phyloP scores from a whole-genome alignment of 768 basidiomycete species.

The Paxillus ammoniavirescens region DNA sequence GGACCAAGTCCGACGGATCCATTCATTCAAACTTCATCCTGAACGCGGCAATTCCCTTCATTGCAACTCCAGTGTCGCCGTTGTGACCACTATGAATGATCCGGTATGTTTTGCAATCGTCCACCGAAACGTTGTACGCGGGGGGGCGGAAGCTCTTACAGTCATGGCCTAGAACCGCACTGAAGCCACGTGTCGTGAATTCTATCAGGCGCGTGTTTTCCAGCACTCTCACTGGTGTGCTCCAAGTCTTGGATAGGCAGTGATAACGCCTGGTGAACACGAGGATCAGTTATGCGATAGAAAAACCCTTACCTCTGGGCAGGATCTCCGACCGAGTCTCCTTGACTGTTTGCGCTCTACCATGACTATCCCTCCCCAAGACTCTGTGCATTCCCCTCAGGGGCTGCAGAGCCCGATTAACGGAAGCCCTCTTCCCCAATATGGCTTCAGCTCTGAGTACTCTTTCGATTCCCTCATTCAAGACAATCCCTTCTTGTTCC shows the following conservation, averaged over 20 bases:
- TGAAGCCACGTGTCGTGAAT: slow-evolving; percentile 24
- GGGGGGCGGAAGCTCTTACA: neutral
- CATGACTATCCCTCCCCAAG: slow-evolving; percentile 23
- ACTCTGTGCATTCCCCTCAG: slow-evolving; percentile 13
- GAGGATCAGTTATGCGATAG: slow-evolving; percentile 26
- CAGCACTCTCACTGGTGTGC: slow-evolving; percentile 3
- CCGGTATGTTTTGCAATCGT: neutral
- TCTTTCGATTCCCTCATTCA: slow-evolving; percentile 60
- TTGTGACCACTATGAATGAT: neutral
- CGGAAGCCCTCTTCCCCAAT: slow-evolving; percentile 54
- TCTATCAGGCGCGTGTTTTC: slow-evolving; percentile 10
- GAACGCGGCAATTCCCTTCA: neutral
- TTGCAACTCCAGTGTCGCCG: neutral
- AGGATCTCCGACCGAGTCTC: slow-evolving; percentile 6
- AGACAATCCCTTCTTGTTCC: slow-evolving; percentile 74
- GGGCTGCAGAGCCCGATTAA: slow-evolving; percentile 20
- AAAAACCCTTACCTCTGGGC: slow-evolving; percentile 21
- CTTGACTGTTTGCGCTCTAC: slow-evolving; percentile 14
- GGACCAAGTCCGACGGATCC: no score
- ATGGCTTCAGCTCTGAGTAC: slow-evolving; percentile 65
- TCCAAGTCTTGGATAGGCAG: slow-evolving; percentile 24
- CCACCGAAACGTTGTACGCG: neutral
- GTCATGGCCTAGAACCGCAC: slow-evolving; percentile 7
- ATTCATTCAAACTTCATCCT: no score
- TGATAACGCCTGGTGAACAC: slow-evolving; percentile 32